Conservation (phyloP, 345 rosid genomes). For the Chamaenerion angustifolium region DNA sequence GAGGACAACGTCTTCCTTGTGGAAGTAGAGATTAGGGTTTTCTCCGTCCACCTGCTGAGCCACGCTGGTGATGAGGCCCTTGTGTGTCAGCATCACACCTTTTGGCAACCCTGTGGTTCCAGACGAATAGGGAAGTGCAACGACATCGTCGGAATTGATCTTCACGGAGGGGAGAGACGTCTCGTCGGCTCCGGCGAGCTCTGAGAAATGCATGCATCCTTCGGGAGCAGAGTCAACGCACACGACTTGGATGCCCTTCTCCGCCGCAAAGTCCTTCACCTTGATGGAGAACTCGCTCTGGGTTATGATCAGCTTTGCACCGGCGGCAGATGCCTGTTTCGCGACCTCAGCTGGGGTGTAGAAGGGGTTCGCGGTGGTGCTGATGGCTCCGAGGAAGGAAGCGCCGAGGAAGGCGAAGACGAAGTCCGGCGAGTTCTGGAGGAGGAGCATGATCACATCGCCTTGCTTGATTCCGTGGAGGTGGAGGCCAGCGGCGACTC, state of each 20-base stretch:
- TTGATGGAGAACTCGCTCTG: conserved; percentile 43
- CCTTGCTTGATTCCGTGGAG: conserved; percentile 40
- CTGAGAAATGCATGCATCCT: conserved; percentile 52
- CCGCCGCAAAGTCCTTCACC: conserved; percentile 22
- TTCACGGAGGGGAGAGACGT: conserved; percentile 17
- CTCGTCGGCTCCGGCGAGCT: conserved; percentile 35
- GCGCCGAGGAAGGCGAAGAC: conserved; percentile 69
- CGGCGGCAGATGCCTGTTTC: conserved; percentile 54
- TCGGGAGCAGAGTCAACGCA: conserved; percentile 29
- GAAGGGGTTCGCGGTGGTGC: conserved; percentile 77
- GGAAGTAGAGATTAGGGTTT: conserved; percentile 69
- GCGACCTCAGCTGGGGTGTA: conserved; percentile 59
- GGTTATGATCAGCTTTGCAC: conserved; percentile 43
- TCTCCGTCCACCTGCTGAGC: conserved; percentile 95
- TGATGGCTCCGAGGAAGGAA: conserved; percentile 46
- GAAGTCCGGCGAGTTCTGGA: conserved; percentile 59
- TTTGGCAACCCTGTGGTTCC: conserved; percentile 93
- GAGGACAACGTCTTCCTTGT: conserved; percentile 53
- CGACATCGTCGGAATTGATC: conserved; percentile 51
- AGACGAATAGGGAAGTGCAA: conserved; percentile 84
- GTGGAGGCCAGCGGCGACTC: conserved; percentile 40
- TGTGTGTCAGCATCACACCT: conserved; percentile 90
- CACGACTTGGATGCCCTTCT: conserved; percentile 21
- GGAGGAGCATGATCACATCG: conserved; percentile 66
- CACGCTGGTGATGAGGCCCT: conserved; percentile 58